Evolutionary conservation across 1,139 yeast species (phyloP), one percentile per base, ranked within the genome.

Genomic region (Candida frijolesensis): DNA sequence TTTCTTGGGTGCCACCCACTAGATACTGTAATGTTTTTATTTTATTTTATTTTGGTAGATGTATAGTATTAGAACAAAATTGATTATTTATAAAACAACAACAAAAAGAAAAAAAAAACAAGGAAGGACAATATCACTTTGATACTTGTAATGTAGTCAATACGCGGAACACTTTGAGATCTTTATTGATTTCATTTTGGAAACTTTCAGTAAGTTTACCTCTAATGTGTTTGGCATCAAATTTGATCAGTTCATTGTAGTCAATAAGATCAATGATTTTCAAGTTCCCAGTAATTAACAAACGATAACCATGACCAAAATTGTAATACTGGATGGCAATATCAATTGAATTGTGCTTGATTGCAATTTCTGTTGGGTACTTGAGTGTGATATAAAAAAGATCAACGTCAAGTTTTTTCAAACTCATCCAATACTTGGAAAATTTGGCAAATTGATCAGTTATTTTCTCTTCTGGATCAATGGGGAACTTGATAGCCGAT

Each of bases 1-100:
- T 5, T 79, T 85, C 59, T 70, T 85, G 35, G 85, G 85, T 1
- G 85, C 86, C 8, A 72, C 74, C 12, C 80, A 76, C 56, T 76
- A 62, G 51, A 41, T 19, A 19, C 4, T 19, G 4, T 11, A 29
- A 8, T 8, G 4, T 19, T 19, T 19, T 19, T 19, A 19, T 19
- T 19, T 19, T 8, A 3, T 19, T 19, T 19, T 19, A 3, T 3
- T 19, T 19, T 19, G 22, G 35, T n/a, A 34, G 14, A 34, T 34
- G 12, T 38, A 12, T 38, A 37, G 9, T 19, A 37, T 10, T 37
- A 37, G 12, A 15, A 18, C n/a, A 35, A 35, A 37, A 15, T n/a
- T 11, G 4, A 25, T 25, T 25, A 25, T 25, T 25, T 25, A 25
- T 6, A 32, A 32, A 1, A 4, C 15, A 32, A 30, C 10, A 30